These are phyloP conservation scores for Musa schizocarpa DNA, from an alignment of 176 grass and related monocot species.

Conservation along the genomic window DNA sequence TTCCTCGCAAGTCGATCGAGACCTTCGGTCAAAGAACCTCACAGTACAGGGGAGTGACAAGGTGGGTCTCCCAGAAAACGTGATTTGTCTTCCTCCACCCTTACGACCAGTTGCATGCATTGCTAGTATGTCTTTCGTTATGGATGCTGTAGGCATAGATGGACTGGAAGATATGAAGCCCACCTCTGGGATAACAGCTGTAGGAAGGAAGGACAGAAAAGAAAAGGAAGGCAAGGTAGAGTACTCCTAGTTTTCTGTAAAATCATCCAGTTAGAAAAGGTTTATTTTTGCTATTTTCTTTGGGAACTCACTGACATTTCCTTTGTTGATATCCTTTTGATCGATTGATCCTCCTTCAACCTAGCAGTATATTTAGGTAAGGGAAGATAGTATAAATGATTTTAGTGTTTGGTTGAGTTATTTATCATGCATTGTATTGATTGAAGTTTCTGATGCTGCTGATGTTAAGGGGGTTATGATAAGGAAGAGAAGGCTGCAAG, in stretches of 20 bases:
- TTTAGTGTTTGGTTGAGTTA: background rate
- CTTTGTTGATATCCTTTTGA: background rate
- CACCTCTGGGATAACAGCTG: slow-evolving; percentile 94
- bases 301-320: background rate
- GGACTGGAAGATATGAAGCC: slow-evolving; percentile 91
- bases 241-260: background rate
- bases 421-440: background rate
- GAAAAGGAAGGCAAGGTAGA: slow-evolving; percentile 91
- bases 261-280: background rate
- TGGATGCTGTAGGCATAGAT: slow-evolving; percentile 48
- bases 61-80: slow-evolving; percentile 20
- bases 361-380: slow-evolving; percentile 88
- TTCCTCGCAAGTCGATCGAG: slow-evolving; percentile 41
- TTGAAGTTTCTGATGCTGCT: background rate
- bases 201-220: slow-evolving; percentile 87
- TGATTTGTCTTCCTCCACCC: too few relatives aligned
- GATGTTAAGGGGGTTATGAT: slow-evolving; percentile 68
- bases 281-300: background rate
- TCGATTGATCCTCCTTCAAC: background rate
- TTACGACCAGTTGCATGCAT: too few relatives aligned
- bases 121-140: background rate
- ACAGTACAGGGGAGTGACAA: slow-evolving; percentile 75
- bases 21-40: slow-evolving; percentile 88
- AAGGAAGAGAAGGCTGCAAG: slow-evolving; percentile 92
- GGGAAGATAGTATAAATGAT: background rate